A percentile compares a stretch with the other conserved stretches of the same genome.
Evolutionary conservation across 139 green algal species (phyloP).

Genomic region (Astrephomene gubernaculifera): DNA sequence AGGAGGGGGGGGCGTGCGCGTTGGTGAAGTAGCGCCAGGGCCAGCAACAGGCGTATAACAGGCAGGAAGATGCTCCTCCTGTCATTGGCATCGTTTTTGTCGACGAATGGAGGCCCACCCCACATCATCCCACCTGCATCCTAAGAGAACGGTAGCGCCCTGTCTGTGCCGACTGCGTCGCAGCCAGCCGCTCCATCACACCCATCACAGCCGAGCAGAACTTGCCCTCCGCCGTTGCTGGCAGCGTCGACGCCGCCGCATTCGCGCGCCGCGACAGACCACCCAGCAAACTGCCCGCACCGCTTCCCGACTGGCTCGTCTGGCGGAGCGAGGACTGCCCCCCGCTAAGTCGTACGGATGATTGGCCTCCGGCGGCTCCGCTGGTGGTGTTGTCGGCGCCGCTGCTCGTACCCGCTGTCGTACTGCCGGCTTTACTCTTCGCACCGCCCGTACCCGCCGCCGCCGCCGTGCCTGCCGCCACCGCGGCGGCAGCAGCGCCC

Average conservation of each 20-base stretch:
- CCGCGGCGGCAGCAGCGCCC: neutral
- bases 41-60: too few species aligned
- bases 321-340: neutral
- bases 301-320: neutral
- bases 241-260: neutral
- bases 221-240: neutral
- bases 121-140: neutral
- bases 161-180: constrained; percentile 14
- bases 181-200: constrained; percentile 39
- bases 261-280: neutral
- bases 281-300: too few species aligned
- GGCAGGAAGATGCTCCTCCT: too few species aligned
- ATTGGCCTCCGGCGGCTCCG: neutral
- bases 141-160: constrained; percentile 31
- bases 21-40: too few species aligned
- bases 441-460: neutral
- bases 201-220: constrained; percentile 21
- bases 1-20: too few species aligned
- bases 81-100: too few species aligned
- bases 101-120: too few species aligned
- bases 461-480: neutral
- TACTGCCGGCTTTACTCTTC: neutral
- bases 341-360: neutral
- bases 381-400: neutral
- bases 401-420: neutral